Evolutionary conservation across 345 rosid species (phyloP).

Genomic region (Erysimum cheiranthoides): DNA sequence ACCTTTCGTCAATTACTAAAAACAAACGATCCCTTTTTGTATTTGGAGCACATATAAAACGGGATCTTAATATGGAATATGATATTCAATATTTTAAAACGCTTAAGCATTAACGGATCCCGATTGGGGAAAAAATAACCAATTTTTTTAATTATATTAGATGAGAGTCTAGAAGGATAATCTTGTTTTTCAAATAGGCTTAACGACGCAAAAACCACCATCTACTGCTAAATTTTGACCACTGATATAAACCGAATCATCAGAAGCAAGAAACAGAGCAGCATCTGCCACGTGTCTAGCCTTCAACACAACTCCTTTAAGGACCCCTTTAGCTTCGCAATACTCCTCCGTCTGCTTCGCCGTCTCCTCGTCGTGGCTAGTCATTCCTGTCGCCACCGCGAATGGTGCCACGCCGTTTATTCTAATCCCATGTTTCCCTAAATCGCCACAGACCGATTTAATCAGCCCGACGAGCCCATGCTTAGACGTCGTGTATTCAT

Average conservation of each 20-base stretch:
- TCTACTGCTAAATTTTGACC: constrained; percentile 85
- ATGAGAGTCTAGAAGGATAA: neutral
- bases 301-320: constrained; percentile 72
- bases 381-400: constrained; percentile 69
- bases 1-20: too few relatives aligned
- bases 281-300: constrained; percentile 78
- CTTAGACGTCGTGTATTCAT: constrained; percentile 73
- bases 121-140: neutral
- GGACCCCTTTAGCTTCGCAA: constrained; percentile 43
- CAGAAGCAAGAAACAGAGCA: constrained; percentile 87
- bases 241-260: constrained; percentile 75
- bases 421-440: constrained; percentile 80
- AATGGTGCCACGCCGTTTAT: constrained; percentile 79
- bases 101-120: neutral
- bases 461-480: constrained; percentile 74
- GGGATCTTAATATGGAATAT: too few relatives aligned
- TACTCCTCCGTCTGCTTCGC: constrained; percentile 56
- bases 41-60: neutral
- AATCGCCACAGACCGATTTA: constrained; percentile 67
- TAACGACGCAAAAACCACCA: constrained; percentile 68
- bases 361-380: constrained; percentile 55
- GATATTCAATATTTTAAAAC: too few relatives aligned
- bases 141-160: neutral
- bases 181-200: neutral
- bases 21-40: neutral